Evolutionary conservation across 176 grass and related monocot species (phyloP).

Genomic region (Triticum timopheevii): DNA sequence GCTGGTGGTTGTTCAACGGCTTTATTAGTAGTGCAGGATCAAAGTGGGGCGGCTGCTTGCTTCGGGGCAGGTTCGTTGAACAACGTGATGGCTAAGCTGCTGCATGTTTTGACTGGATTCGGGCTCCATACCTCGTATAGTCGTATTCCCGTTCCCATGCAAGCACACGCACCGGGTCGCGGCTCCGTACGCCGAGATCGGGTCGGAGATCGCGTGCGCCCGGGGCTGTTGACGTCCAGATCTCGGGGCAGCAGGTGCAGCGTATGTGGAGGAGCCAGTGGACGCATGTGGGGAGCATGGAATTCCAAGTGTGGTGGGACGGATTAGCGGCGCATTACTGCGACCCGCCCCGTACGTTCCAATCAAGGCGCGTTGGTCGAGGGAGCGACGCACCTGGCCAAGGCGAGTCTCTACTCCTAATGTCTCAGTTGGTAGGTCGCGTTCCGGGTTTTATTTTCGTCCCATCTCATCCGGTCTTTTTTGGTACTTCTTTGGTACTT

Average conservation of each 20-base stretch:
- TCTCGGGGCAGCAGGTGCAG: slow-evolving; percentile 17
- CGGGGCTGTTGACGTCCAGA: not conserved
- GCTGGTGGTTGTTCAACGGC: not conserved
- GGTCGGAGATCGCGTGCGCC: not conserved
- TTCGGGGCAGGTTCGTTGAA: slow-evolving; percentile 36
- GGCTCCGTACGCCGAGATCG: not conserved
- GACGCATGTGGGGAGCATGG: not conserved
- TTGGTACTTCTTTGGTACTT: no score
- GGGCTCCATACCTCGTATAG: not conserved
- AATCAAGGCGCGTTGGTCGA: not conserved
- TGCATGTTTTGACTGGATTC: slow-evolving; percentile 26
- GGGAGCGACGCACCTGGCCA: not conserved
- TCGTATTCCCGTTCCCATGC: not conserved
- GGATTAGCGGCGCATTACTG: not conserved
- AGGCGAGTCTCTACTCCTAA: no score
- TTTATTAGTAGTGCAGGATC: not conserved
- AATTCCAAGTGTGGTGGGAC: not conserved
- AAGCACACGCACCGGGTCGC: not conserved
- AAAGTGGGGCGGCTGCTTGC: not conserved
- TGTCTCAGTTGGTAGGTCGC: no score
- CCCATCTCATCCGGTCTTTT: no score
- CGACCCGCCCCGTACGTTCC: not conserved
- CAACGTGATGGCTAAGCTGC: not conserved
- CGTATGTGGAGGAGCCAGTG: slow-evolving; percentile 4
- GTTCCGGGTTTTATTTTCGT: no score